These are phyloP conservation scores for Arabidopsis hybrid DNA, from an alignment of 441 rosid species.

Conservation along the genomic window DNA sequence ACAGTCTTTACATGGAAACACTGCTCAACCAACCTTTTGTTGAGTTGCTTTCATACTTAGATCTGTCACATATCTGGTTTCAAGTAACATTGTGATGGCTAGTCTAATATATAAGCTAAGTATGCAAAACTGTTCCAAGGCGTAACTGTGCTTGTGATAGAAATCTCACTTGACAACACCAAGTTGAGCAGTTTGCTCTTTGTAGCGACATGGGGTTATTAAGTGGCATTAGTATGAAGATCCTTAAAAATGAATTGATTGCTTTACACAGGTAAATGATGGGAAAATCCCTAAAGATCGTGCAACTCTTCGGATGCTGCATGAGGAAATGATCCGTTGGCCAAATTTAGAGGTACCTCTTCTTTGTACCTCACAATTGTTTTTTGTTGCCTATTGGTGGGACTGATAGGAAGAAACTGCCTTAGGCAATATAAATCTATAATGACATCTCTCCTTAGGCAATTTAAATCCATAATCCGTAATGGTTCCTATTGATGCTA, in stretches of 20 bases:
- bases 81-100: slow-evolving; percentile 7
- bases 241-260: background rate
- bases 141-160: slow-evolving; percentile 1
- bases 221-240: background rate
- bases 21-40: background rate
- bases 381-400: background rate
- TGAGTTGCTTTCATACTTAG: slow-evolving; percentile 26
- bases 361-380: background rate
- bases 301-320: slow-evolving; percentile 70
- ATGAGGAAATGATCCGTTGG: slow-evolving; percentile 88
- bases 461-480: background rate
- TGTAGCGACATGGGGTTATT: background rate
- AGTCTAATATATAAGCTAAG: background rate
- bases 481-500: background rate
- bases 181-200: background rate
- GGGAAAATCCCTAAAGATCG: slow-evolving; percentile 83
- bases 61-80: slow-evolving; percentile 22
- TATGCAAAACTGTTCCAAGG: background rate
- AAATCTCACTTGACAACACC: background rate
- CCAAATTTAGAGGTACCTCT: slow-evolving; percentile 87
- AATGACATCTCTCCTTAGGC: slow-evolving; percentile 3
- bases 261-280: slow-evolving; percentile 66
- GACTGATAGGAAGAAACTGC: background rate
- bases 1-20: too few species aligned
- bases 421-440: slow-evolving; percentile 10